phyloP scores from a whole-genome alignment of 805 yeast genomes.

The Yamadazyma nakazawae region DNA sequence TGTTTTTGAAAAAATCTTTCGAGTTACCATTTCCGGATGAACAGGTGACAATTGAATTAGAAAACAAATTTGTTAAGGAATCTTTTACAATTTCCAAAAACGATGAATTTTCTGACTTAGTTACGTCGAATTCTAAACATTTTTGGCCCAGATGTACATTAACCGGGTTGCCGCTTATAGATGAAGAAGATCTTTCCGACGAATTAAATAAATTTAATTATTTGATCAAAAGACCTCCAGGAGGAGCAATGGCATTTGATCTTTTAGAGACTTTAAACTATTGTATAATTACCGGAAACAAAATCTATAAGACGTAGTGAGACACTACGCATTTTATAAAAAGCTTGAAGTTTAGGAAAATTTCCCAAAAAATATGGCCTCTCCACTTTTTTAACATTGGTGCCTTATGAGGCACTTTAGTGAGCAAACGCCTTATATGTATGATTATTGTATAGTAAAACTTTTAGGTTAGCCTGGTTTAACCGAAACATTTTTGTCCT shows the following conservation, averaged over 20 bases:
- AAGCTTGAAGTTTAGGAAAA: background rate
- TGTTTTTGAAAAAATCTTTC: constrained; percentile 3
- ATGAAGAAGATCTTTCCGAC: constrained; percentile 29
- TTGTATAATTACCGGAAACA: constrained; percentile 38
- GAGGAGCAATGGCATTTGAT: constrained; percentile 13
- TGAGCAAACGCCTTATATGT: constrained; percentile 4
- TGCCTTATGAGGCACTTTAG: background rate
- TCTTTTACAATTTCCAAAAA: constrained; percentile 20
- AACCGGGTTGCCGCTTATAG: constrained; percentile 35
- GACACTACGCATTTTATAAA: no score
- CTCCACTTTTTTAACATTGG: background rate
- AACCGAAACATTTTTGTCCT: constrained; percentile 2
- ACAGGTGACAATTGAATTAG: constrained; percentile 21
- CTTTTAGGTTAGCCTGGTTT: background rate
- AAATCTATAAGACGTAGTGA: constrained; percentile 18
- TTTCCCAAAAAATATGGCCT: background rate
- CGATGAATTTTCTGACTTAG: constrained; percentile 17
- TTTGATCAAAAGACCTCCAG: constrained; percentile 11
- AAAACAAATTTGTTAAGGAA: constrained; percentile 32
- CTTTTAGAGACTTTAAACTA: constrained; percentile 25
- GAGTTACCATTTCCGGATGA: constrained; percentile 14
- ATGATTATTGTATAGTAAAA: background rate
- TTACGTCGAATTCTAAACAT: constrained; percentile 30
- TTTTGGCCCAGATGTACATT: constrained; percentile 36
- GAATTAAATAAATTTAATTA: constrained; percentile 31